Evolutionary conservation across 768 basidiomycete genomes (phyloP).

Genomic region (Serpula lacrymans): DNA sequence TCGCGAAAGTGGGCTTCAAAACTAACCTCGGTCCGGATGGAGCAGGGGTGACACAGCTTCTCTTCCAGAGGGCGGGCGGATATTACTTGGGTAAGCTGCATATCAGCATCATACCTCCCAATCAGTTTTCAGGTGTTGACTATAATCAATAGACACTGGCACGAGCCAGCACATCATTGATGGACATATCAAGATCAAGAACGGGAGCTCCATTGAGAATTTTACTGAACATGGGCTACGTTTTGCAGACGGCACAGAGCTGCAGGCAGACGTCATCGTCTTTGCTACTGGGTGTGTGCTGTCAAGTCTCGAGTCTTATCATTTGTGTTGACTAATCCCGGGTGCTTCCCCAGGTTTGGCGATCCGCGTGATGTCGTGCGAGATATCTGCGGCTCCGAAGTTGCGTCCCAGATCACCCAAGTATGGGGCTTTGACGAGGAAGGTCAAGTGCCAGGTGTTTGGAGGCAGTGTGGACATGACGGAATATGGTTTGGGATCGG

Average conservation of each 20-base stretch:
- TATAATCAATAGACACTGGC: constrained; percentile 35
- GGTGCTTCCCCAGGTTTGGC: constrained; percentile 39
- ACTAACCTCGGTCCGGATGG: constrained; percentile 36
- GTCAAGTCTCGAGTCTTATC: background rate
- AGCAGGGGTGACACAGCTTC: constrained; percentile 30
- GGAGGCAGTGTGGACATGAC: constrained; percentile 30
- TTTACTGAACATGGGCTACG: constrained; percentile 27
- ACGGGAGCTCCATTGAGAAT: constrained; percentile 23
- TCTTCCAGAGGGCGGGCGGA: constrained; percentile 33
- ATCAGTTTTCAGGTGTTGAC: background rate
- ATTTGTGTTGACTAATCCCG: background rate
- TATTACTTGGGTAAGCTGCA: constrained; percentile 33
- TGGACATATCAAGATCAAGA: constrained; percentile 50
- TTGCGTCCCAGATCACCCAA: constrained; percentile 43
- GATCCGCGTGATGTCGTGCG: constrained; percentile 38
- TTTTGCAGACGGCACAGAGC: constrained; percentile 22
- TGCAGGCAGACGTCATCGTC: constrained; percentile 28
- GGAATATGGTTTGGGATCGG: constrained; percentile 32
- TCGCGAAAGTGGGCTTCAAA: constrained; percentile 35
- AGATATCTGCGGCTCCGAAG: constrained; percentile 44
- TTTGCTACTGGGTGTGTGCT: constrained; percentile 29
- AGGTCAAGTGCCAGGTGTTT: constrained; percentile 51
- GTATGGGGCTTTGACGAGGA: constrained; percentile 67
- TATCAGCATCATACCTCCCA: background rate
- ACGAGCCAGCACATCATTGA: constrained; percentile 42